Evolutionary conservation across 768 basidiomycete genomes (phyloP).

Genomic region (Suillus luteus): DNA sequence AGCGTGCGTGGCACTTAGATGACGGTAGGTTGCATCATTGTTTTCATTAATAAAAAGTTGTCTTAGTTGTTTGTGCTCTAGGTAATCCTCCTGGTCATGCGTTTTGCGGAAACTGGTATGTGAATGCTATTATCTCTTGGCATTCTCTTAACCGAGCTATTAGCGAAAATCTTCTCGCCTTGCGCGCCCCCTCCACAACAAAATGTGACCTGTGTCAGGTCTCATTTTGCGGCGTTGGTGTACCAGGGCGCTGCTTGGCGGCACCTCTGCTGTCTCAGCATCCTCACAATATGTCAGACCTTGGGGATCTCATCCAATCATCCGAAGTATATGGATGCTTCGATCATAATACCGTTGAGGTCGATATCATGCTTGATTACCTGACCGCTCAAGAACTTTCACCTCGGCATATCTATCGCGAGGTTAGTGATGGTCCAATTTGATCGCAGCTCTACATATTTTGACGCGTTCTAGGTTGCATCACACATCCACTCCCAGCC

Average conservation of each 20-base stretch:
- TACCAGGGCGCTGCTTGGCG: constrained; percentile 74
- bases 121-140: not conserved
- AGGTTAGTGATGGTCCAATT: constrained; percentile 45
- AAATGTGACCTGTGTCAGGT: constrained; percentile 84
- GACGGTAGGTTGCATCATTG: constrained; percentile 47
- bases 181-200: constrained; percentile 73
- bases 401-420: constrained; percentile 75
- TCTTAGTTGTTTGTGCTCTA: not conserved
- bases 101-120: constrained; percentile 81
- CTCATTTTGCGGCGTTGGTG: constrained; percentile 79
- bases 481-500: constrained; percentile 61
- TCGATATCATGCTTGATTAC: constrained; percentile 85
- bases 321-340: constrained; percentile 80
- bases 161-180: constrained; percentile 76
- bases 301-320: constrained; percentile 78
- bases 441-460: constrained; percentile 2
- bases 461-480: constrained; percentile 52
- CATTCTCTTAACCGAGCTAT: constrained; percentile 2
- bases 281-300: constrained; percentile 65
- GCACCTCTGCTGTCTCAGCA: constrained; percentile 57
- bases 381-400: constrained; percentile 59
- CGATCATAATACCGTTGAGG: constrained; percentile 74
- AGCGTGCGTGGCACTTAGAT: constrained; percentile 76
- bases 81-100: constrained; percentile 69
- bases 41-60: not conserved